Conservation (phyloP, 352 stramenopile genomes). For the Phytophthora pseudosyringae region DNA sequence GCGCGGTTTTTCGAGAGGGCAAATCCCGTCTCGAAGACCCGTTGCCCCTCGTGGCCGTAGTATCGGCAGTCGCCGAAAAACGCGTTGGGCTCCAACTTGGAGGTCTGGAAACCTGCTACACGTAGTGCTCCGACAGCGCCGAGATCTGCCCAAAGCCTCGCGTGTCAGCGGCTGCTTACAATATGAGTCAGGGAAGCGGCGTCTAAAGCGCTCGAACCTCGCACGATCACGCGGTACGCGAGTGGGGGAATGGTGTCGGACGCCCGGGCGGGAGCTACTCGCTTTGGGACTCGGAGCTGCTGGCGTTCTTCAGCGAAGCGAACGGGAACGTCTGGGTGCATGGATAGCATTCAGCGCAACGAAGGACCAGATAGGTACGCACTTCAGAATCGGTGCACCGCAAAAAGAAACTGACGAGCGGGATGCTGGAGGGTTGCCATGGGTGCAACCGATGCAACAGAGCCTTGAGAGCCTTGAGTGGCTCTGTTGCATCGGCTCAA, state of each 20-base stretch:
- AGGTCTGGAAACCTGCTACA: constrained; percentile 32
- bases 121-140: constrained; percentile 35
- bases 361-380: constrained; percentile 1
- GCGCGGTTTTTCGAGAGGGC: too few species aligned
- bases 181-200: too few species aligned
- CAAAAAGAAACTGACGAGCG: constrained; percentile 27
- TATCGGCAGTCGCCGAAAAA: constrained; percentile 51
- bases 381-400: constrained; percentile 32
- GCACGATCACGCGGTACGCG: constrained; percentile 51
- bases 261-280: constrained; percentile 4
- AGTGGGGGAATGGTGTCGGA: constrained; percentile 13
- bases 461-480: too few species aligned
- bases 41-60: background rate
- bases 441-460: constrained; percentile 13
- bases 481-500: constrained; percentile 6
- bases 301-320: background rate
- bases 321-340: too few species aligned
- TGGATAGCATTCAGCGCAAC: constrained; percentile 14
- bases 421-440: constrained; percentile 18
- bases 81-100: constrained; percentile 7
- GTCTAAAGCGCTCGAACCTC: constrained; percentile 20
- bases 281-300: background rate
- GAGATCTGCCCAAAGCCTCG: constrained; percentile 60
- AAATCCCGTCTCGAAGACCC: constrained; percentile 50
- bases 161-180: constrained; percentile 32